Base-by-base conservation (phyloP, 768 basidiomycete genomes). In the Suillus luteus region DNA sequence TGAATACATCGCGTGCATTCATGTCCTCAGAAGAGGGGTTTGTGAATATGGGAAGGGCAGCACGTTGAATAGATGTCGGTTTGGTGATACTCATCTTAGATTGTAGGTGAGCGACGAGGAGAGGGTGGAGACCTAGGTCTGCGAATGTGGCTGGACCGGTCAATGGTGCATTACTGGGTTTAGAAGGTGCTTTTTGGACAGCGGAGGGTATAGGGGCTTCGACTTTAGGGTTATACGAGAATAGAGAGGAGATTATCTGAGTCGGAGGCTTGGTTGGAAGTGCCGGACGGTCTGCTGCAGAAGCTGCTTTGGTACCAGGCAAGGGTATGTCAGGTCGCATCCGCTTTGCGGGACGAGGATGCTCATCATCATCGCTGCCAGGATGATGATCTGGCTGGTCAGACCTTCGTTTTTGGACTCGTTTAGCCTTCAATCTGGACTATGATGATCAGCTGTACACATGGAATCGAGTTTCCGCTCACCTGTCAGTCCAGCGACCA, bases 61-160 rank as follows among this genome's bases (percentile, higher is more conserved):
- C 86, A 64, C 90, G 84, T 76, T 99, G 96, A 65, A 97, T 94
- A 11, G 92, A 88, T 0, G 96, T 99, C 4, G 96, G 96, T 67
- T 89, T 91, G 12, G 82, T 75, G 49, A 99, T 93, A 40, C 80
- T 79, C 87, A 97, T 88, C 78, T 95, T 98, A 24, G 75, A 81
- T 31, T 83, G 79, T 14, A 98, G 82, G 76, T 97, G 96, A 3
- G 88, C 74, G 55, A 87, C 83, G 27, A 99, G 79, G 51, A 96
- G 82, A 1, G 92, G 88, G 73, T 95, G 83, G 14, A 99, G 85
- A 19, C 94, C 95, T 17, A 98, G 82, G 0, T 90, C 93, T 38
- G 81, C 71, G 73, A 99, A 96, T 1, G 88, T 88, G 0, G 93
- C 92, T 0, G 89, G 85, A 65, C 89, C 87, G 24, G 77, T 73